phyloP scores from a whole-genome alignment of 495 filamentous ascomycete genomes.

The Xylaria castorea region DNA sequence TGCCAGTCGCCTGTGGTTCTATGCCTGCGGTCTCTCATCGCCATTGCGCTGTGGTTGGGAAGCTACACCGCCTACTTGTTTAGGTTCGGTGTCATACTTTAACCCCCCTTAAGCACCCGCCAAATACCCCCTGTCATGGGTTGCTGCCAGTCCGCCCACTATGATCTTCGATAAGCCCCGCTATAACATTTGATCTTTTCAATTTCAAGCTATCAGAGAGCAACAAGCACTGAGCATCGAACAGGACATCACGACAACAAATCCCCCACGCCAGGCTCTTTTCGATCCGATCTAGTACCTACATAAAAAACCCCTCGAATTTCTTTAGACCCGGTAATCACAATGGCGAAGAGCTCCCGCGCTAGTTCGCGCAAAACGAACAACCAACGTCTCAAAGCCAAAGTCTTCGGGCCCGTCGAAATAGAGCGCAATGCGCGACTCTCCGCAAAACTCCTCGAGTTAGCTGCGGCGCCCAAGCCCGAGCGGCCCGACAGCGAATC shows the following conservation, averaged over 20 bases:
- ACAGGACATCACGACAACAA: background rate
- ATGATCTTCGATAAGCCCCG: slow-evolving; percentile 27
- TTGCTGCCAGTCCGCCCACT: background rate
- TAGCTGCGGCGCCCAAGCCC: slow-evolving; percentile 71
- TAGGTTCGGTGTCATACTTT: background rate
- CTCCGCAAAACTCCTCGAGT: slow-evolving; percentile 77
- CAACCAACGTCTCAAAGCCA: slow-evolving; percentile 73
- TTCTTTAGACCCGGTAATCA: background rate
- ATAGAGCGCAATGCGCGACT: slow-evolving; percentile 77
- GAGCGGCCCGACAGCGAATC: slow-evolving; percentile 36
- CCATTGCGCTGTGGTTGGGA: slow-evolving; percentile 24
- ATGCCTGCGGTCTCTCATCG: slow-evolving; percentile 10
- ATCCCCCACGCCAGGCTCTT: background rate
- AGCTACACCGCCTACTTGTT: slow-evolving; percentile 40
- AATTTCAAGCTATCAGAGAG: background rate
- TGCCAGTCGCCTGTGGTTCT: slow-evolving; percentile 6
- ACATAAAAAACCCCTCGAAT: background rate
- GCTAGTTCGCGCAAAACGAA: slow-evolving; percentile 79
- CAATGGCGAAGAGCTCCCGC: slow-evolving; percentile 84
- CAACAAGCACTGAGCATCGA: background rate
- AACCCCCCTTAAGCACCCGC: background rate
- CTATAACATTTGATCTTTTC: slow-evolving; percentile 26
- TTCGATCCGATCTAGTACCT: background rate
- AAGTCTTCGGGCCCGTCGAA: slow-evolving; percentile 80
- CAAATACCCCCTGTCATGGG: background rate